Base-by-base conservation (phyloP, 1,284 basidiomycete species). In the Naganishia albida region DNA sequence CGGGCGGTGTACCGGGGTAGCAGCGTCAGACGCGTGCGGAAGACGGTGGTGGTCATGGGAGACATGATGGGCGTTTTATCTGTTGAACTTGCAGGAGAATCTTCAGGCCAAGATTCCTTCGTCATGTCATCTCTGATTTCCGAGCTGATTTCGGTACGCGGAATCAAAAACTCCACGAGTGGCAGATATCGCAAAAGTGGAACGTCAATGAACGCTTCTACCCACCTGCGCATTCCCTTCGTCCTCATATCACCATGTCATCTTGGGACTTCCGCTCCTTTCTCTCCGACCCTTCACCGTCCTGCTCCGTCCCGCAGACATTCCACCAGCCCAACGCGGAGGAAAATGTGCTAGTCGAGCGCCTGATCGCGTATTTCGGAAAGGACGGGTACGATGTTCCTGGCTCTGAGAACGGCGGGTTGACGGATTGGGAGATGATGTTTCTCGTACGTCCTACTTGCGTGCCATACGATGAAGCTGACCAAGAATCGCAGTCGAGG, bases 391-490 rank as follows among this genome's bases (percentile, higher is more conserved):
- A 60, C 48, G 43, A 46, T 34, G 34, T 60, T 16, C 54, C 54
- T 0, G 26, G 38, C 20, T n/a, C 30, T 23, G 50, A 53, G 23
- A 56, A 63, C 30, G 40, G 38, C 15, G 38, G 30, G 39, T 46
- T 65, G 49, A 59, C 38, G 7, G 63, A 57, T 15, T 65, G 63
- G 63, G 66, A 67, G 49, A 67, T 52, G 66, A 60, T 63, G 49
- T 67, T 67, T 23, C 50, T 67, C 25, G 66, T 67, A 44, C 44
- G 66, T 67, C 3, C 20, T 16, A 4, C 10, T 25, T 50, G 8
- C 7, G 10, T 15, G 16, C 2, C 13, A 8, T 34, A 10, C 3
- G 28, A 12, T 25, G 7, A 20, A 13, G 15, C 26, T 34, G 16
- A 20, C 3, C 12, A 8, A 2, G 6, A 2, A 3, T 13, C 6